These are phyloP conservation scores for Venturia pyrina DNA, from an alignment of 2,329 filamentous ascomycete species.

Conservation along the genomic window DNA sequence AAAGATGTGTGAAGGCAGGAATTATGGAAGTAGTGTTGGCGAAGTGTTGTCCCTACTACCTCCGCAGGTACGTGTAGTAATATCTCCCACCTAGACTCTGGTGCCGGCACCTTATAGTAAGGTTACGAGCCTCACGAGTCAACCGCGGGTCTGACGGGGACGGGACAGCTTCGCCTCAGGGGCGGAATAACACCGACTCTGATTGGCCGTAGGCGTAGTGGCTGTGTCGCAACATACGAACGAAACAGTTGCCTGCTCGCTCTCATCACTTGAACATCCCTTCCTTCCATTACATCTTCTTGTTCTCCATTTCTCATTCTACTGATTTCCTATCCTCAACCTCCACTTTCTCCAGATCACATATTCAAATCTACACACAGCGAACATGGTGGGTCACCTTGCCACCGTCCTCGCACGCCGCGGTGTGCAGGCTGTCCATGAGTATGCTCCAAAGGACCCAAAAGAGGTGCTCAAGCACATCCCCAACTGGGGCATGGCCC, in stretches of 20 bases:
- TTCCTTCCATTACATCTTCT: background rate
- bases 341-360: background rate
- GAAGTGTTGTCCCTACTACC: no score
- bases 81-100: no score
- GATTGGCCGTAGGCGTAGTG: background rate
- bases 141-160: background rate
- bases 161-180: background rate
- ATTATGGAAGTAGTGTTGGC: no score
- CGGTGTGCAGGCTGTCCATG: slow-evolving; percentile 2
- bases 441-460: background rate
- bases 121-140: no score
- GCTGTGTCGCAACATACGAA: background rate
- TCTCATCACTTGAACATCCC: background rate
- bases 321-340: background rate
- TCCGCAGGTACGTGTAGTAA: no score
- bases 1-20: no score
- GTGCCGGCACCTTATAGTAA: no score
- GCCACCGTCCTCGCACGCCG: slow-evolving; percentile 6
- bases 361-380: background rate
- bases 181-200: background rate
- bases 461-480: slow-evolving; percentile 16
- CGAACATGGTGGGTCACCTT: slow-evolving; percentile 7
- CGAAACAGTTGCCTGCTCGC: background rate
- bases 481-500: slow-evolving; percentile 21
- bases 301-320: background rate